These are phyloP conservation scores for Hemileia vastatrix DNA, from an alignment of 1,284 basidiomycete genomes.

Conservation along the genomic window DNA sequence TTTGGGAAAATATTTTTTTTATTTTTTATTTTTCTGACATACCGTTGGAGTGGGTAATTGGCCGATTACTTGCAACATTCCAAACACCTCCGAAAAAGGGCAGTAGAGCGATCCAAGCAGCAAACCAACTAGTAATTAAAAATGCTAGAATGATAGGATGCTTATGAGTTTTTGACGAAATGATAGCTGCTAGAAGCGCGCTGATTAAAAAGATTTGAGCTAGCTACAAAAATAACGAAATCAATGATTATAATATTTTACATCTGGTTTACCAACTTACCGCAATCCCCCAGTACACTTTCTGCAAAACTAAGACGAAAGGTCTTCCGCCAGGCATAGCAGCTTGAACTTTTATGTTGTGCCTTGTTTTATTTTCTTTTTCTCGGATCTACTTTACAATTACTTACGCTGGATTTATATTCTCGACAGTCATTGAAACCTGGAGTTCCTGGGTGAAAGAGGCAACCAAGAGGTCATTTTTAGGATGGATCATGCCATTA, in stretches of 20 bases:
- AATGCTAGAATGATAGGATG: background rate
- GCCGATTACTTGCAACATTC: background rate
- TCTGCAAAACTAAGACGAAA: slow-evolving; percentile 1
- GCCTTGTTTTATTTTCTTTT: too few species aligned
- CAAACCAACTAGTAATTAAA: background rate
- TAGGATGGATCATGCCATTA: too few species aligned
- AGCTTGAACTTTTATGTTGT: too few species aligned
- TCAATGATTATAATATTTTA: background rate
- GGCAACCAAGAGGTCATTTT: too few species aligned
- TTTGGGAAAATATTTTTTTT: too few species aligned
- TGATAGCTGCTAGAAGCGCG: background rate
- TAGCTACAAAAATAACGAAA: background rate
- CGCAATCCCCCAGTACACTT: background rate
- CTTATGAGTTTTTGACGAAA: background rate
- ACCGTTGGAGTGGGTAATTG: background rate
- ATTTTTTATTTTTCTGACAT: background rate
- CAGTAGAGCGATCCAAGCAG: background rate
- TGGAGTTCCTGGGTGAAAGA: too few species aligned
- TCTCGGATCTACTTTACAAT: too few species aligned
- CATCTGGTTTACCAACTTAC: background rate
- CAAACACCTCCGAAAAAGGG: slow-evolving; percentile 1
- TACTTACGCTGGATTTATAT: too few species aligned
- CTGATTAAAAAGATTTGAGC: background rate
- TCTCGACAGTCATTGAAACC: too few species aligned
- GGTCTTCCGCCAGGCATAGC: slow-evolving; percentile 5